Evolutionary conservation across 1,284 basidiomycete genomes (phyloP).

Genomic region (Boletus albobrunnescens): DNA sequence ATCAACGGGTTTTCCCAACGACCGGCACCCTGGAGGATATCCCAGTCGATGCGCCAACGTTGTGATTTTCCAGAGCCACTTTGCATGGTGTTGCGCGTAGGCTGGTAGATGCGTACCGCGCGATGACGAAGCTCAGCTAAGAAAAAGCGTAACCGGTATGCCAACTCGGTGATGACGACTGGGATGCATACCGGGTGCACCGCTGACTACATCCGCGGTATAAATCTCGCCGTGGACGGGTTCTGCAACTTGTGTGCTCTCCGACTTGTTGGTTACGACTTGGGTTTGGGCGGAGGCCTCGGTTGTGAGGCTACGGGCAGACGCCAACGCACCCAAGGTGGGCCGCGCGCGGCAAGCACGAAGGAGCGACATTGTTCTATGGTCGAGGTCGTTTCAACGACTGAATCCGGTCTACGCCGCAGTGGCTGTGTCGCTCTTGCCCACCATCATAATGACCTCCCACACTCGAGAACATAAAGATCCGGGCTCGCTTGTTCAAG

Average conservation of each 20-base stretch:
- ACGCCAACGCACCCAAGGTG: constrained; percentile 18
- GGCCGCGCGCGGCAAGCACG: constrained; percentile 36
- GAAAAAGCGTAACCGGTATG: background rate
- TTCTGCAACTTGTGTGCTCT: constrained; percentile 33
- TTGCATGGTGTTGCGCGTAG: constrained; percentile 93
- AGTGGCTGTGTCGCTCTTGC: constrained; percentile 21
- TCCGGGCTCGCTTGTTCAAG: too few species aligned
- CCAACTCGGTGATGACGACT: background rate
- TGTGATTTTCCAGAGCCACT: constrained; percentile 84
- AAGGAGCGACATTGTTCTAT: constrained; percentile 40
- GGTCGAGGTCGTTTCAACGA: constrained; percentile 1
- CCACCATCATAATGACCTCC: too few species aligned
- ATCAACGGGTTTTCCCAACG: constrained; percentile 99
- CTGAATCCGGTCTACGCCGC: constrained; percentile 7
- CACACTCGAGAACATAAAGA: too few species aligned
- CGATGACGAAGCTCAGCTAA: constrained; percentile 83
- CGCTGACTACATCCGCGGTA: constrained; percentile 73
- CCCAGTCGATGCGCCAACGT: constrained; percentile 95
- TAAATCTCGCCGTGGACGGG: constrained; percentile 53
- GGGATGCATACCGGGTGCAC: constrained; percentile 62
- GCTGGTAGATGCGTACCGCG: constrained; percentile 89
- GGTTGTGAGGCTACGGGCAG: constrained; percentile 20
- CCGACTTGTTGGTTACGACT: constrained; percentile 24
- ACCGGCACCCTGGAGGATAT: constrained; percentile 82
- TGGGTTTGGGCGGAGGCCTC: constrained; percentile 22